phyloP scores from a whole-genome alignment of 805 yeast species.

The Nakazawaea laoshanensis region DNA sequence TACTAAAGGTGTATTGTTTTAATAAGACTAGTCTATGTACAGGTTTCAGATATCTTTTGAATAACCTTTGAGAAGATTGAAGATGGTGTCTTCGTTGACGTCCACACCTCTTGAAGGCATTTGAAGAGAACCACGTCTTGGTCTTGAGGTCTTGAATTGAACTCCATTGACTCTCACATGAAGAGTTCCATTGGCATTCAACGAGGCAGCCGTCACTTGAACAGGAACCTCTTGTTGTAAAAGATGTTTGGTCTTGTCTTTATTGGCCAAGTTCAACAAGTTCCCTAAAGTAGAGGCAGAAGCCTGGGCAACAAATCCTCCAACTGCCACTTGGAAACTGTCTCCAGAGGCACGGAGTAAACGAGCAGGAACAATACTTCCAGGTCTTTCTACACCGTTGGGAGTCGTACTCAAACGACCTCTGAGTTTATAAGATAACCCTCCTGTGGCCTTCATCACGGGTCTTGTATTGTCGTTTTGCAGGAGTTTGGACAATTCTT shows the following conservation, averaged over 20 bases:
- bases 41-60: conserved; percentile 1
- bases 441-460: conserved; percentile 61
- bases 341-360: conserved; percentile 34
- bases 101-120: conserved; percentile 5
- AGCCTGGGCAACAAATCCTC: conserved; percentile 29
- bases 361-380: conserved; percentile 63
- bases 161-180: conserved; percentile 9
- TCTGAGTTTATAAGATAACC: conserved; percentile 58
- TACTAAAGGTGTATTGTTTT: conserved; percentile 89
- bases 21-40: conserved; percentile 9
- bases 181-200: conserved; percentile 5
- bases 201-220: conserved; percentile 5
- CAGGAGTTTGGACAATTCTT: conserved; percentile 15
- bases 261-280: conserved; percentile 6
- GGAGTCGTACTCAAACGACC: conserved; percentile 69
- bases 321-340: conserved; percentile 44
- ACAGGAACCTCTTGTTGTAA: conserved; percentile 10
- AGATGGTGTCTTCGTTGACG: conserved; percentile 7
- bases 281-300: conserved; percentile 5
- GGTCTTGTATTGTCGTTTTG: conserved; percentile 14
- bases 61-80: conserved; percentile 6
- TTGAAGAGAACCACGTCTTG: neutral
- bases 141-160: conserved; percentile 4
- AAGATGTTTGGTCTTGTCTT: conserved; percentile 10
- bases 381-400: conserved; percentile 48